Evolutionary conservation across 345 rosid species (phyloP), one percentile per base, ranked within the genome.

Genomic region (Acer yangbiense): DNA sequence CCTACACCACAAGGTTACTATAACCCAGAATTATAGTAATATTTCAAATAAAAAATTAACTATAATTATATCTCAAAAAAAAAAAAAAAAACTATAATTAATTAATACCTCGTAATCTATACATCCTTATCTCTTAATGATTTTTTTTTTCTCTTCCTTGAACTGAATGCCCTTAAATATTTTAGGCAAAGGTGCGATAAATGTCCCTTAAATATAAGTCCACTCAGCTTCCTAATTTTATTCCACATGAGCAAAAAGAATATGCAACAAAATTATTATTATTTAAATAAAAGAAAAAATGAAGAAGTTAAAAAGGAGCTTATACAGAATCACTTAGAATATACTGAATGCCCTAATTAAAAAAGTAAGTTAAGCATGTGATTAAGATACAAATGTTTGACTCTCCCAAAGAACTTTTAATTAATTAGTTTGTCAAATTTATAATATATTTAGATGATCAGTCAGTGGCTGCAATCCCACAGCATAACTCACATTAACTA

Each of bases 381-480:
- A 71, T 7, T 18, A 50, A 25, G 72, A 44, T 9, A 3, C 50
- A 44, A 44, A 44, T 44, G 11, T 46, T 13, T 46, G 58, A 54
- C 7, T 5, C 18, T 13, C 55, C 20, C 58, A 16, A 54, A 54
- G 58, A n/a, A 54, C 7, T 16, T 54, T 20, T 21, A 32, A 11
- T 32, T 65, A 11, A 29, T 32, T 65, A n/a, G 3, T 66, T 43
- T 41, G 17, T 20, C 44, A n/a, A 68, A 1, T 4, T 68, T 20
- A 39, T 68, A 3, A 20, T 9, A 27, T 46, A 46, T 46, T 9
- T 46, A 46, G 50, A 46, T 46, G 12, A 35, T 17, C 39, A 43
- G 71, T 43, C 41, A 48, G 32, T 60, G 79, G 73, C 72, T 65
- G 73, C 79, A 78, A 82, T 82, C 77, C 82, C 82, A 46, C 57